Evolutionary conservation across 2,329 filamentous ascomycete genomes (phyloP).

Genomic region (Diaporthe caulivora): DNA sequence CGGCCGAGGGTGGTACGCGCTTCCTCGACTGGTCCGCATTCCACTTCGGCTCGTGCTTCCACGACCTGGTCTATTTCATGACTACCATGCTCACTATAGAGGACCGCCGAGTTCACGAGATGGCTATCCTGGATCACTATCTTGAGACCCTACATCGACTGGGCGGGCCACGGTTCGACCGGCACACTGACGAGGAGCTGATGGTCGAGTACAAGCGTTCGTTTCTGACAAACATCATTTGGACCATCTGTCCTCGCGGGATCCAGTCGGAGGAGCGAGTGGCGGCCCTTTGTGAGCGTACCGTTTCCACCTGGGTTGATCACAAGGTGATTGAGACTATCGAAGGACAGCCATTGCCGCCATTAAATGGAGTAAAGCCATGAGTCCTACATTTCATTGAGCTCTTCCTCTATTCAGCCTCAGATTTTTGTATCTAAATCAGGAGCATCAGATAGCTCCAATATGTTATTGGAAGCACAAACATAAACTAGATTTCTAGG

Average conservation of each 20-base stretch:
- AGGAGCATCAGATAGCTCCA: too few species aligned
- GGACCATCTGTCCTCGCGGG: slow-evolving; percentile 45
- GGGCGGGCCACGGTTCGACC: slow-evolving; percentile 46
- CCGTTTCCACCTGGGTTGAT: slow-evolving; percentile 51
- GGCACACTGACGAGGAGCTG: slow-evolving; percentile 45
- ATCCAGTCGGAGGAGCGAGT: slow-evolving; percentile 53
- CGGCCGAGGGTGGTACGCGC: slow-evolving; percentile 41
- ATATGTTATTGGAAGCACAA: too few species aligned
- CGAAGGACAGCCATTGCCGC: not conserved
- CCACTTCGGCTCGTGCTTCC: slow-evolving; percentile 51
- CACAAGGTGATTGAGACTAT: slow-evolving; percentile 51
- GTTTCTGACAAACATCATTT: slow-evolving; percentile 50
- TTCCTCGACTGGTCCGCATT: slow-evolving; percentile 54
- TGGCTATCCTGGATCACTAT: slow-evolving; percentile 51
- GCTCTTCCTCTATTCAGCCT: not conserved
- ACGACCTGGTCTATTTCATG: slow-evolving; percentile 53
- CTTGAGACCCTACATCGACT: slow-evolving; percentile 43
- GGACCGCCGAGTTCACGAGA: slow-evolving; percentile 50
- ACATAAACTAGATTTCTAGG: not conserved
- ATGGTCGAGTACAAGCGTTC: slow-evolving; percentile 49
- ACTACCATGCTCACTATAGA: slow-evolving; percentile 48
- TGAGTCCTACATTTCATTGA: not conserved
- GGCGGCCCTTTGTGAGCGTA: slow-evolving; percentile 48
- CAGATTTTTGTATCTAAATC: too few species aligned
- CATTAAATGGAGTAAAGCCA: not conserved